Percentiles rank a stretch among this genome's conserved stretches.
These are phyloP conservation scores for Botryosphaeria dothidea DNA, from an alignment of 2,329 filamentous ascomycete genomes.

Conservation along the genomic window DNA sequence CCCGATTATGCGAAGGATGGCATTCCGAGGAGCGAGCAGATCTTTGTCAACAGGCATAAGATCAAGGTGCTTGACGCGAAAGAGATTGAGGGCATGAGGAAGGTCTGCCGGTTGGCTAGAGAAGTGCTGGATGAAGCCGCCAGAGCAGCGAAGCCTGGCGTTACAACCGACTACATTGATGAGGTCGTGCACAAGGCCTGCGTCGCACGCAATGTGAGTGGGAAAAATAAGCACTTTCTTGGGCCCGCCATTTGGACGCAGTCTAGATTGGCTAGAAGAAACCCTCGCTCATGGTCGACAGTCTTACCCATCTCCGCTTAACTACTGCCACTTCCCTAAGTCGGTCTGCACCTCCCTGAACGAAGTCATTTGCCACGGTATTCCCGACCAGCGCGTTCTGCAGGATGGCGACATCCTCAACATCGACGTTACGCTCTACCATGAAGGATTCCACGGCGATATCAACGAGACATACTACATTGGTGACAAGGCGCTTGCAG, in stretches of 20 bases:
- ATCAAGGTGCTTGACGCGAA: conserved; percentile 79
- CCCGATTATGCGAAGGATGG: conserved; percentile 90
- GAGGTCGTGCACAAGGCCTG: conserved; percentile 94
- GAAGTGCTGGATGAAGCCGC: conserved; percentile 94
- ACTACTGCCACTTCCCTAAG: conserved; percentile 96
- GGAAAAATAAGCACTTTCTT: not conserved
- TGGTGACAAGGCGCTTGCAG: conserved; percentile 78
- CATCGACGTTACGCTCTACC: conserved; percentile 92
- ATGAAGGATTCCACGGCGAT: conserved; percentile 93
- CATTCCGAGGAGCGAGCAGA: conserved; percentile 66
- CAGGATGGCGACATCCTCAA: conserved; percentile 95
- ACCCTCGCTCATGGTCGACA: conserved; percentile 43
- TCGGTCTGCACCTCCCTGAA: conserved; percentile 96
- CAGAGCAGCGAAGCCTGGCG: conserved; percentile 78
- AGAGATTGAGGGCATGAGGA: conserved; percentile 86
- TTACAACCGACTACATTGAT: conserved; percentile 95
- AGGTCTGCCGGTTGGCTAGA: conserved; percentile 80
- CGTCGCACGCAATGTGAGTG: conserved; percentile 81
- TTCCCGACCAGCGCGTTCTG: conserved; percentile 85
- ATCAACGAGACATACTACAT: conserved; percentile 99
- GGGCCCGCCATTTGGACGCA: not conserved
- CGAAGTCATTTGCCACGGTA: conserved; percentile 98
- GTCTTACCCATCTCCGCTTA: conserved; percentile 93
- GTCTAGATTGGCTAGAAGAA: not conserved
- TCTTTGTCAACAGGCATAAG: conserved; percentile 72